Percentiles rank a stretch among this genome's conserved stretches.
These are phyloP conservation scores for Camellia sinensis DNA, from an alignment of 148 eudicot genomes.

Conservation along the genomic window DNA sequence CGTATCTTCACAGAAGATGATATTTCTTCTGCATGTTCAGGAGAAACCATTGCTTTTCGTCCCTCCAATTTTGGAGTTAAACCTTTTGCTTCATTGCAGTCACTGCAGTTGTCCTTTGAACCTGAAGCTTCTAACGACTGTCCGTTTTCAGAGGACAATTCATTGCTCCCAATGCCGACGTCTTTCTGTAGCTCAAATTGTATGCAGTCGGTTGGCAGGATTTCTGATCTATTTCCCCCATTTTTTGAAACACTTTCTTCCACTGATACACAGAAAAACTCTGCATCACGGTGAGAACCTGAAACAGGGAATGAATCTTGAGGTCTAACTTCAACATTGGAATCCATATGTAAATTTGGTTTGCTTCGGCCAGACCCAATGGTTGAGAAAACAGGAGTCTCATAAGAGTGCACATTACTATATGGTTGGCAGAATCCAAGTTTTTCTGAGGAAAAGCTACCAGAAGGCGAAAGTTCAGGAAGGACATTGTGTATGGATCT, in stretches of 20 bases:
- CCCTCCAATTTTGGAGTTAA: slow-evolving; percentile 16
- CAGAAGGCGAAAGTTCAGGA: slow-evolving; percentile 10
- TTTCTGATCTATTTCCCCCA: slow-evolving; percentile 11
- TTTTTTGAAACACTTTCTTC: slow-evolving; percentile 15
- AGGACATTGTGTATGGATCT: slow-evolving; percentile 8
- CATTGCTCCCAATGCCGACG: slow-evolving; percentile 20
- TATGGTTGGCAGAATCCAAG: slow-evolving; percentile 14
- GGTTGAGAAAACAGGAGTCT: slow-evolving; percentile 10
- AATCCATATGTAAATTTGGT: slow-evolving; percentile 6
- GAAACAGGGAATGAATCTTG: slow-evolving; percentile 3
- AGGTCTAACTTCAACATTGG: slow-evolving; percentile 3
- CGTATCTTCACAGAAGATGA: slow-evolving; percentile 14
- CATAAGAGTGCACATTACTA: slow-evolving; percentile 12
- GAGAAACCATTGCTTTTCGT: background rate
- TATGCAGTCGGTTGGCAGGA: background rate
- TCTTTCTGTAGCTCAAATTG: slow-evolving; percentile 20
- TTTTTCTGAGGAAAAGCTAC: slow-evolving; percentile 18
- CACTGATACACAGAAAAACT: background rate
- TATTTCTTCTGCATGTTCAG: slow-evolving; percentile 8
- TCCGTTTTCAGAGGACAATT: slow-evolving; percentile 21
- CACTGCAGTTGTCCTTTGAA: slow-evolving; percentile 14
- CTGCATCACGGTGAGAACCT: slow-evolving; percentile 13
- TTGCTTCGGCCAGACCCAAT: slow-evolving; percentile 13
- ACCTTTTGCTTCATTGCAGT: slow-evolving; percentile 10
- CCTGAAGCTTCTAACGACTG: slow-evolving; percentile 10